Evolutionary conservation across 177 flowering plant genomes (phyloP), one percentile per base, ranked within the genome.

Genomic region (Vitis hybrid): DNA sequence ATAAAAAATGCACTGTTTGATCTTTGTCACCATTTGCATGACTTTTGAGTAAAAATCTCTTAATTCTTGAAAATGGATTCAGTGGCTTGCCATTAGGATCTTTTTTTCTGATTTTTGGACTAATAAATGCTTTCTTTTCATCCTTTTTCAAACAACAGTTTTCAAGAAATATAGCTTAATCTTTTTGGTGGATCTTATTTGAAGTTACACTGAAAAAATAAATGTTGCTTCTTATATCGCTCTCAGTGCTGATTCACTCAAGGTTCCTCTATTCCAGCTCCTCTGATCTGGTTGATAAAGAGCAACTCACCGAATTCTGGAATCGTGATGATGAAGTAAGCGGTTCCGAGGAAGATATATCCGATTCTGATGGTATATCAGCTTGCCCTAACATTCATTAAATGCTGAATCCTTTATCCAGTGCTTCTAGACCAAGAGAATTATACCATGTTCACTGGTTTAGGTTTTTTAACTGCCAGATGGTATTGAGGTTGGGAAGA

Each of bases 301-400:
- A 72, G 52, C 78, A 78, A 21, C 71, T 55, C 55, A 83, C 94
- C 5, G 97, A 94, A 75, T 94, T 88, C 69, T 88, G 96, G 97
- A 87, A 89, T 71, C 92, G 87, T 72, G 91, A 90, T 62, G 97
- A 91, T 75, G 94, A 83, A 79, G 85, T 72, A 68, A 85, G 86
- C 80, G 75, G 68, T 70, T 88, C 91, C 64, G 97, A 87, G 68
- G 97, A 93, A 67, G 98, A 91, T 73, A 89, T 92, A 67, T 91
- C 96, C 73, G 91, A 88, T 70, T 79, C 87, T 81, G 98, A 92
- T 85, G 98, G 94, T 90, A 87, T 14, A 30, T 14, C 9, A 23
- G 51, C 14, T 17, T 17, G 15, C 26, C 58, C 19, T 17, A 19
- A 19, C 10, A 8, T 56, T 45, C 19, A 21, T 59, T 50, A 15